Base-by-base conservation (phyloP, 73 alveolate genomes). In the Halteria grandinella region DNA sequence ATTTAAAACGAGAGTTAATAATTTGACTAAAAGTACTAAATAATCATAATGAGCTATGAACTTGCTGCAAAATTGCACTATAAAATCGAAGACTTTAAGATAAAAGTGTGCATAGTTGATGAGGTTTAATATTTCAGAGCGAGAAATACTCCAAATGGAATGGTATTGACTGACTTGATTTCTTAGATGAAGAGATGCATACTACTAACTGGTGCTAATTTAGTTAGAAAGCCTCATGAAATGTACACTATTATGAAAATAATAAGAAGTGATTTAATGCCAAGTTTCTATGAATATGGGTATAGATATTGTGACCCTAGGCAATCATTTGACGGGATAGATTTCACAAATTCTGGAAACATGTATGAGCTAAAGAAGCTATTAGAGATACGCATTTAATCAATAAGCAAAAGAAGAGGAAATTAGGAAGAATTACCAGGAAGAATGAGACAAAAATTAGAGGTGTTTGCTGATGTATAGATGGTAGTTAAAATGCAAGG, bases 281-380 rank as follows among this genome's bases (percentile, higher is more conserved):
- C 79, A 23, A 64, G 79, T 4, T 64, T 64, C 49, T 64, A 64
- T 64, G 79, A 64, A 40, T 64, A 41, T 44, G 79, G 79, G 33
- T 64, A 64, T 28, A 40, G 79, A 25, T 64, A 64, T 64, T 64
- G 79, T 64, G 79, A 64, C 49, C 79, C 79, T 3, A 40, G 79
- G 49, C 55, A 64, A 45, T 39, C 79, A 7, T 64, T 41, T 44
- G 79, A 64, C 24, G 66, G 79, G 7, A 64, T 64, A 3, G 79
- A 64, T 44, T 64, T 64, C 52, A n/a, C 60, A 1, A 39, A 64
- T 45, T 57, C 64, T 4, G 60, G 64, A 1, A 64, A 64, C 23
- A 64, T 64, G 64, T 43, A 25, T 64, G 79, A 64, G 64, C 51
- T 64, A 0, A 64, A 64, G 52, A 21, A 64, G 37, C 15, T 64